These are phyloP conservation scores for Colletotrichum tropicicola DNA, from an alignment of 2,329 filamentous ascomycete genomes.

Conservation along the genomic window DNA sequence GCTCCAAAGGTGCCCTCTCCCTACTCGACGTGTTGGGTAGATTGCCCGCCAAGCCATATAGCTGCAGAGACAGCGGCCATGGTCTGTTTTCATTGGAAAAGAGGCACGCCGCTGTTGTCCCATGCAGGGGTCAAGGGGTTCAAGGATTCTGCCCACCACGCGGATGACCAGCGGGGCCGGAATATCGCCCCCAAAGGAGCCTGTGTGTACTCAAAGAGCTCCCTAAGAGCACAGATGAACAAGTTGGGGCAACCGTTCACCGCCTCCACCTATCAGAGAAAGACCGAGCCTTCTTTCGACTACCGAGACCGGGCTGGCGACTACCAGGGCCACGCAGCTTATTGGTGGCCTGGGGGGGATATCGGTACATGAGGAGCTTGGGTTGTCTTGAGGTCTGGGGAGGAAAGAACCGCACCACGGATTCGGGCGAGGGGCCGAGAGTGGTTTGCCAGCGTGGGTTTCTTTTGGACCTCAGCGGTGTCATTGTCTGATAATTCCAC, in stretches of 20 bases:
- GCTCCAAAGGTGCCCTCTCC: neutral
- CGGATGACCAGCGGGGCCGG: neutral
- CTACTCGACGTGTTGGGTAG: neutral
- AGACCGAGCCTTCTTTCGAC: neutral
- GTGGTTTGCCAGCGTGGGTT: neutral
- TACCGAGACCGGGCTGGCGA: constrained; percentile 1
- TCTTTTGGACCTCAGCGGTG: neutral
- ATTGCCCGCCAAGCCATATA: constrained; percentile 21
- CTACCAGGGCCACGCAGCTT: neutral
- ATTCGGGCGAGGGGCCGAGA: neutral
- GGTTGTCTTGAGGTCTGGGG: neutral
- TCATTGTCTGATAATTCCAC: constrained; percentile 19
- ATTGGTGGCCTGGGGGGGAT: constrained; percentile 7
- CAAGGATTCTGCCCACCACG: neutral
- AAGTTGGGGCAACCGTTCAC: neutral
- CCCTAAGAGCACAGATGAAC: neutral
- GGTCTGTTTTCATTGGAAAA: neutral
- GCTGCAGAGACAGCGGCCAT: neutral
- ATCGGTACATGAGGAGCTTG: constrained; percentile 1
- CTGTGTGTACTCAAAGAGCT: neutral
- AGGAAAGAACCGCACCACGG: neutral
- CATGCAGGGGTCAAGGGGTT: neutral
- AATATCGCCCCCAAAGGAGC: neutral
- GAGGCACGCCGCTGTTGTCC: neutral
- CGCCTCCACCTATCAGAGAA: neutral